Base-by-base conservation (phyloP, 805 yeast genomes). In the Debaryomyces prosopidis region DNA sequence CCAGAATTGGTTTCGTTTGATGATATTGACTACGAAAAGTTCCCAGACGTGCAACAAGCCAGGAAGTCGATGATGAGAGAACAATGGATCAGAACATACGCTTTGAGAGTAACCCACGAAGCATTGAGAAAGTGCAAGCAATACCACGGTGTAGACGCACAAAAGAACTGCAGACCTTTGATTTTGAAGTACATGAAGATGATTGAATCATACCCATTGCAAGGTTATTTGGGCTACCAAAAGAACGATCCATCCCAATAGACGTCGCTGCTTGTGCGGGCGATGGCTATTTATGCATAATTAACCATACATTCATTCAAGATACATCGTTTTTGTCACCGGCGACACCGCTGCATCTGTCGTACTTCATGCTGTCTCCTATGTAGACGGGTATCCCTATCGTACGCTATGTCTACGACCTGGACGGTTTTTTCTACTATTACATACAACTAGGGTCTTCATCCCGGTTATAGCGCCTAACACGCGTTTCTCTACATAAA, bases 191-290 rank as follows among this genome's bases (percentile, higher is more conserved):
- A 88, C 65, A 69, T 88, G 73, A 87, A 84, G 56, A 75, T 88
- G 87, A 73, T 87, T 46, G 91, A 89, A 45, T 68, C 76, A 41
- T 79, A 85, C 54, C 79, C 82, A 54, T 76, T 85, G 48, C 77
- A 80, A 54, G 96, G 96, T 36, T 87, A 77, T 69, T 71, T 83
- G 60, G 92, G 89, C n/a, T 87, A 87, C 71, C 95, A 88, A 72
- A 85, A 88, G 78, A 87, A 87, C 69, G 96, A 87, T 62, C 94
- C 92, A 37, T 74, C 87, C 31, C 85, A 87, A 47, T 60, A 52
- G 36, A 30, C 40, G 23, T 18, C n/a, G 19, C 23, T 3, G 19
- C 37, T 12, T 17, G 37, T 15, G 37, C 37, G n/a, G 37, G 37
- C 37, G 26, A 30, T 30, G 33, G 33, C 16, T 30, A n/a, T 11